Conservation (phyloP, 2,329 filamentous ascomycete genomes). For the Stemphylium beticola region DNA sequence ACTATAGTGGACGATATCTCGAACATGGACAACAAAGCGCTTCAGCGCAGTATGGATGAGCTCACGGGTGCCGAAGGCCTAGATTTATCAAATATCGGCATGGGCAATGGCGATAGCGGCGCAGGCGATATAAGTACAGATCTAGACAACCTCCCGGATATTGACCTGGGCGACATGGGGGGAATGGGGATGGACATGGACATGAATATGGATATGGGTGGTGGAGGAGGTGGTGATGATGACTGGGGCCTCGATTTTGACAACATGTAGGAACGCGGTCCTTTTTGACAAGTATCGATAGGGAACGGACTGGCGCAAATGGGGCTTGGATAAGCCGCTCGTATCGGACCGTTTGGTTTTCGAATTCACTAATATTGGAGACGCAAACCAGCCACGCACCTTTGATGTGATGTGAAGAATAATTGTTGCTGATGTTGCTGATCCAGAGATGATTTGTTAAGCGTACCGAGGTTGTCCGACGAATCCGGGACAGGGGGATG, state of each 20-base stretch:
- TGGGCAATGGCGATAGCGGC: slow-evolving; percentile 32
- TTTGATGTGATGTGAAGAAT: too few species aligned
- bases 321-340: too few species aligned
- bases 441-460: background rate
- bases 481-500: background rate
- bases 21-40: slow-evolving; percentile 41
- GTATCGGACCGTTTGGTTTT: too few species aligned
- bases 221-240: slow-evolving; percentile 37
- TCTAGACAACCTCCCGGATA: slow-evolving; percentile 33
- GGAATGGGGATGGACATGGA: slow-evolving; percentile 39
- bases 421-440: too few species aligned
- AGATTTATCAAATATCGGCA: slow-evolving; percentile 39
- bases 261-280: slow-evolving; percentile 35
- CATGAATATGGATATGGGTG: slow-evolving; percentile 37
- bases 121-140: slow-evolving; percentile 30
- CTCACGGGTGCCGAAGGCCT: slow-evolving; percentile 35
- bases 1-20: slow-evolving; percentile 39
- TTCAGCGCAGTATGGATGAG: slow-evolving; percentile 42
- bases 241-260: slow-evolving; percentile 53
- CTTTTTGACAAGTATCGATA: too few species aligned
- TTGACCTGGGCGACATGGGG: slow-evolving; percentile 40
- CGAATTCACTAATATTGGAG: too few species aligned
- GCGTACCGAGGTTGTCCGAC: background rate
- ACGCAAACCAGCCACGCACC: too few species aligned
- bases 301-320: too few species aligned